Evolutionary conservation across 768 basidiomycete species (phyloP), one percentile per base, ranked within the genome.

Genomic region (Suillus tomentosus): DNA sequence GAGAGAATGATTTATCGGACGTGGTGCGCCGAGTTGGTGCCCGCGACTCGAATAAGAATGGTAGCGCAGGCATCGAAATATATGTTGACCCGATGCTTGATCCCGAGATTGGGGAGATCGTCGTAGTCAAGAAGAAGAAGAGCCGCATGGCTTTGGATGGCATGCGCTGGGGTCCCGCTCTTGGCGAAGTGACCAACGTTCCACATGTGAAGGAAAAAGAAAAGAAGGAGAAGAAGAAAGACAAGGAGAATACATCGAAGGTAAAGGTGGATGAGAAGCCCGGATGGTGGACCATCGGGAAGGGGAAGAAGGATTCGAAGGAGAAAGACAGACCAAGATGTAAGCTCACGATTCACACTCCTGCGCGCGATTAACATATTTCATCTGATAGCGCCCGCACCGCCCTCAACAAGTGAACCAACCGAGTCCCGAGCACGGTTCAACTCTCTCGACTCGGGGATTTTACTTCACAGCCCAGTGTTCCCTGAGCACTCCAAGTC

Each of bases 251-350:
- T 22, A 51, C 72, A 64, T 70, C 78, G 62, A 80, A 79, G 70
- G 66, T 79, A 62, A 84, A 82, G 73, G 72, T 65, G 34, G 81
- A 82, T 51, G 79, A 82, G 65, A 85, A 81, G 69, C 81, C 82
- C 70, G 90, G 87, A 74, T 94, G 91, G 91, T 94, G 91, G 92
- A 93, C 84, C 66, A 87, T 94, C 64, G 87, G 90, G 7, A 78
- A 90, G 15, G 89, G 89, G 11, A 77, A 88, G 68, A 92, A 87
- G 71, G 91, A 90, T 62, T 86, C 85, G 19, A 90, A 91, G 73
- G 87, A 87, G 70, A 85, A 84, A 66, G 79, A 79, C 40, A 78
- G 79, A 60, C 75, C 77, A 34, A 78, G 78, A 65, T 62, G 74
- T 76, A 56, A 69, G 54, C 15, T 34, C 67, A 65, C 5, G 1